Conservation (phyloP, 257 asterid species). For the Solanum sejunctum region DNA sequence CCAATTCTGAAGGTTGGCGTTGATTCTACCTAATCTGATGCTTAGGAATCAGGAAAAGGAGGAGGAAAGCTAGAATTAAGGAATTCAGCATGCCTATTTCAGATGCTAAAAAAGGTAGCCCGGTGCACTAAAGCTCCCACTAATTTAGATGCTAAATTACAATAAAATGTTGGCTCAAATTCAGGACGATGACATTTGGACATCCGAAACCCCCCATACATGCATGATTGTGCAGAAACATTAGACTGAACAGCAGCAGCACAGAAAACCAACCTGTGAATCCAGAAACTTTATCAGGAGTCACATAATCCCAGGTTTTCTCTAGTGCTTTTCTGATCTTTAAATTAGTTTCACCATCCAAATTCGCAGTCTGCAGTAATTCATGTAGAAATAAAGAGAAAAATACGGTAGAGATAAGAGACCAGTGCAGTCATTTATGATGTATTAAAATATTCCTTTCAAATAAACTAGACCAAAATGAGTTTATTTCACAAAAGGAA, state of each 20-base stretch:
- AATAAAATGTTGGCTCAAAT: neutral
- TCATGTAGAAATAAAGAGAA: neutral
- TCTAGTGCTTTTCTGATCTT: conserved; percentile 95
- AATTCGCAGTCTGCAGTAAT: conserved; percentile 79
- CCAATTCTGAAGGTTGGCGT: neutral
- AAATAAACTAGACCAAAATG: neutral
- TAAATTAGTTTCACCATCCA: conserved; percentile 99
- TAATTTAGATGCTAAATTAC: neutral
- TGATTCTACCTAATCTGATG: neutral
- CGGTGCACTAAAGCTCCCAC: too few relatives aligned
- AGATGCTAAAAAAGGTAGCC: neutral
- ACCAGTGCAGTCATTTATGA: neutral
- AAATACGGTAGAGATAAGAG: neutral
- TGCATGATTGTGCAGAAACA: neutral
- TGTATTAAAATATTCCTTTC: neutral
- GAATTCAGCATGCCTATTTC: neutral
- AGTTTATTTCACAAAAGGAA: neutral
- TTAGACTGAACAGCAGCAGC: conserved; percentile 7
- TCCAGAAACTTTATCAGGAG: conserved; percentile 71
- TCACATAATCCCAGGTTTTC: conserved; percentile 92
- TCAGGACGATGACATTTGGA: neutral
- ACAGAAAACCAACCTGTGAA: conserved; percentile 57
- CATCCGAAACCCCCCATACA: neutral
- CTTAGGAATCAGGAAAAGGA: neutral
- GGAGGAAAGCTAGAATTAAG: neutral